Evolutionary conservation across 805 yeast species (phyloP), one percentile per base, ranked within the genome.

Genomic region (Geotrichum ghanense): DNA sequence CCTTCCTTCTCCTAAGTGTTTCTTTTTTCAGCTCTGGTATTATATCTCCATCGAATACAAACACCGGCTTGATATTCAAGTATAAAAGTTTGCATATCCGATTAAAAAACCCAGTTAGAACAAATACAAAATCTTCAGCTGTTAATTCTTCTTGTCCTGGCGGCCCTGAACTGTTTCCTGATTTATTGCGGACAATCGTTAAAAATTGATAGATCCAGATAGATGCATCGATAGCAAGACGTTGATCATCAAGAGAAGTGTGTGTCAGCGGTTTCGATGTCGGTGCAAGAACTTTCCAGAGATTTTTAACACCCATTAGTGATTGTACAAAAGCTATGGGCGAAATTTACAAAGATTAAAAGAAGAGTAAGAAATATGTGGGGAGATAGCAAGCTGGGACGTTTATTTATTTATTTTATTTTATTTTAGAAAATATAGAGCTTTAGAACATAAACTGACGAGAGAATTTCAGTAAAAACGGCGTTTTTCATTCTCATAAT

Each of bases 201-300:
- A 92, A 69, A 59, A 92, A 92, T 62, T 92, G 99, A 60, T 92
- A 92, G 46, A 92, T 83, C 99, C 99, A 92, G 52, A 92, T 92
- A 2, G 97, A 90, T 1, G 98, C 99, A 70, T 92, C 99, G 5
- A 92, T 90, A 0, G 98, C 98, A 56, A 92, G 68, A 45, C 74
- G 70, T 59, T 81, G 83, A 48, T 88, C 79, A 20, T 83, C 75
- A 27, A 92, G 71, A 0, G 94, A 80, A 61, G 90, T 97, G 23
- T 92, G 71, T 46, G 90, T 73, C 1, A 92, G 95, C 0, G 99
- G 96, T 44, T 83, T 71, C 0, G 97, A 92, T 0, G 90, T 76
- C 0, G 96, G 94, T 3, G 87, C 94, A 2, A 90, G 70, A 9
- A 92, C 79, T 44, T 81, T 87, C 99, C 99, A 92, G 43, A 92